Evolutionary conservation across 768 basidiomycete species (phyloP), one percentile per base, ranked within the genome.

Genomic region (Pisolithus sp.): DNA sequence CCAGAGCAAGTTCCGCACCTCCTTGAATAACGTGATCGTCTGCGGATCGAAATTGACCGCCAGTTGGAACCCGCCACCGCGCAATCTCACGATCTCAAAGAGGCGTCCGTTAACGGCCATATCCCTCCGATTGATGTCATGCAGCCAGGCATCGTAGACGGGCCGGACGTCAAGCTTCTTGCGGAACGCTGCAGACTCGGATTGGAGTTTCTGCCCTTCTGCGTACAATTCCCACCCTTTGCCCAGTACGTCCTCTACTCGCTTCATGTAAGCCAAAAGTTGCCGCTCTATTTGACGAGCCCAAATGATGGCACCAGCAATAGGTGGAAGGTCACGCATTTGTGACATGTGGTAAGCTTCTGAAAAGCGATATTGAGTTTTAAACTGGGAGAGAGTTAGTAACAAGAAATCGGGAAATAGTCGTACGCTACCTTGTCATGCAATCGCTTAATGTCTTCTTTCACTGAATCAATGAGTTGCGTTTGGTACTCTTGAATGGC

Each of bases 401-500:
- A 20, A 9, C 5, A 54, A 30, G 13, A 3, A 48, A 36, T 38
- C 18, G 2, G 18, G 40, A 36, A 2, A 37, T 53, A 18, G 5
- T 8, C 9, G 26, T 26, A 45, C 60, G 13, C 23, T 43, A 84
- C 89, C 74, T 97, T 98, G 68, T 93, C 91, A 57, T 98, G 94
- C 21, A 98, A 73, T 43, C 82, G 84, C 58, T 95, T 92, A 68
- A 98, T 97, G 64, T 98, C 95, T 62, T 97, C 93, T 65, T 99
- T 99, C 43, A 98, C 95, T 5, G 93, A 95, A 59, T 99, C 96
- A 57, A 99, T 99, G 15, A 99, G 84, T 56, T 96, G 93, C 0
- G 93, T 97, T 68, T 98, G 96, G 61, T 98, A 98, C 68, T 98
- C 96, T 78, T 96, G 93, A 52, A 99, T 98, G 41, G 96, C 96